These are phyloP conservation scores for Teunomyces cretensis DNA, from an alignment of 805 yeast species.

Conservation along the genomic window DNA sequence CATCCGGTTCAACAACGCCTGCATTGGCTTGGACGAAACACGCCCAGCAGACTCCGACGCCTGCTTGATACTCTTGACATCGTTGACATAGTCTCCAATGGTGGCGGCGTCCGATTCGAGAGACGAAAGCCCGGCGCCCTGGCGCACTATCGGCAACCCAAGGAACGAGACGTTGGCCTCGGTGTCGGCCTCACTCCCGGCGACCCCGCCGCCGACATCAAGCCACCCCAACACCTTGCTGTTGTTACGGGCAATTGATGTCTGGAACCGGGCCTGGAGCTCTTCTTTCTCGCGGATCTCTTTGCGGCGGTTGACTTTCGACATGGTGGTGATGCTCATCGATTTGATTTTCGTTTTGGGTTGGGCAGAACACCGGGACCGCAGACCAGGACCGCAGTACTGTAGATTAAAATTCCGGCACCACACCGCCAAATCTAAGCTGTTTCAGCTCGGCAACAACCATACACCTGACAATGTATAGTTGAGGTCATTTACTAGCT, in stretches of 20 bases:
- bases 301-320: constrained; percentile 30
- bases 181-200: not conserved
- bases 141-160: constrained; percentile 35
- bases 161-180: constrained; percentile 19
- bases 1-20: constrained; percentile 38
- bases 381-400: too few species aligned
- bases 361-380: not conserved
- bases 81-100: constrained; percentile 29
- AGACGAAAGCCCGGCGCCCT: constrained; percentile 28
- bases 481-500: too few species aligned
- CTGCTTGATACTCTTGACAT: constrained; percentile 7
- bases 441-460: too few species aligned
- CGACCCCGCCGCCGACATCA: constrained; percentile 4
- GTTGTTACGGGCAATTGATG: constrained; percentile 39
- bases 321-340: constrained; percentile 11
- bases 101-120: constrained; percentile 14
- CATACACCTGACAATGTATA: too few species aligned
- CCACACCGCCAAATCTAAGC: too few species aligned
- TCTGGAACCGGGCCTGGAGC: constrained; percentile 47
- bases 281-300: constrained; percentile 48
- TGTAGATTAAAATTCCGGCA: too few species aligned
- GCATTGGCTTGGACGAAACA: constrained; percentile 34
- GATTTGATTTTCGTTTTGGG: not conserved
- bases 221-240: constrained; percentile 40
- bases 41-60: not conserved